Conservation (phyloP, 257 asterid species). For the Misopates orontium region DNA sequence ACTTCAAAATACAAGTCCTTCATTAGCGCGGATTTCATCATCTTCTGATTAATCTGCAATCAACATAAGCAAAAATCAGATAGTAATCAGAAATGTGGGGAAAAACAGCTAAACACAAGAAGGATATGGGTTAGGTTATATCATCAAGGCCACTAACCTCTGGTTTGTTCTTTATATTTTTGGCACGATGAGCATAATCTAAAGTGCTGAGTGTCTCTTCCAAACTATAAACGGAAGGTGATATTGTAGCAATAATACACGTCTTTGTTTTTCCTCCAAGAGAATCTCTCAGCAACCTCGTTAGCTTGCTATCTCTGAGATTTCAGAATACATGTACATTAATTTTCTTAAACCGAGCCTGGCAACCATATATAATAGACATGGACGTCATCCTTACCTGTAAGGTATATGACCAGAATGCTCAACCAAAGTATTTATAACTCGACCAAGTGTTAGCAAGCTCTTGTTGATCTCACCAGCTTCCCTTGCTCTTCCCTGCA, state of each 20-base stretch:
- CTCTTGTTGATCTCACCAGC: constrained; percentile 99
- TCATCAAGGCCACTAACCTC: constrained; percentile 55
- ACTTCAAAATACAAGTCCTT: constrained; percentile 76
- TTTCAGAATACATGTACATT: constrained; percentile 3
- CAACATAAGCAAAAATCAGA: constrained; percentile 5
- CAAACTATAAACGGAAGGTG: constrained; percentile 84
- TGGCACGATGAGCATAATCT: constrained; percentile 98
- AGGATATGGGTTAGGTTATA: background rate
- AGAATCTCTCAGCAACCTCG: constrained; percentile 93
- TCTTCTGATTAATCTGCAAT: constrained; percentile 87
- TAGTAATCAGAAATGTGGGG: constrained; percentile 20
- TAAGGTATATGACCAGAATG: constrained; percentile 98
- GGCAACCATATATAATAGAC: constrained; percentile 12
- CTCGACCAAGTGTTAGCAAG: constrained; percentile 95
- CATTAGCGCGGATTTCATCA: constrained; percentile 72
- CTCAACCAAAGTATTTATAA: constrained; percentile 93
- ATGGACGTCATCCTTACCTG: constrained; percentile 48
- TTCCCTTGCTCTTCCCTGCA: constrained; percentile 99
- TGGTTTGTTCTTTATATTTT: constrained; percentile 97
- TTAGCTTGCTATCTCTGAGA: constrained; percentile 92
- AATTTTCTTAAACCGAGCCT: constrained; percentile 12
- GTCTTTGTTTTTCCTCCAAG: constrained; percentile 99
- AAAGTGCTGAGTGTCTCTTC: constrained; percentile 98
- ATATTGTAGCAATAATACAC: constrained; percentile 90
- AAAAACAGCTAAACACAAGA: constrained; percentile 18